These are phyloP conservation scores for Bruguiera gymnorhiza DNA, from an alignment of 345 rosid genomes.

Conservation along the genomic window DNA sequence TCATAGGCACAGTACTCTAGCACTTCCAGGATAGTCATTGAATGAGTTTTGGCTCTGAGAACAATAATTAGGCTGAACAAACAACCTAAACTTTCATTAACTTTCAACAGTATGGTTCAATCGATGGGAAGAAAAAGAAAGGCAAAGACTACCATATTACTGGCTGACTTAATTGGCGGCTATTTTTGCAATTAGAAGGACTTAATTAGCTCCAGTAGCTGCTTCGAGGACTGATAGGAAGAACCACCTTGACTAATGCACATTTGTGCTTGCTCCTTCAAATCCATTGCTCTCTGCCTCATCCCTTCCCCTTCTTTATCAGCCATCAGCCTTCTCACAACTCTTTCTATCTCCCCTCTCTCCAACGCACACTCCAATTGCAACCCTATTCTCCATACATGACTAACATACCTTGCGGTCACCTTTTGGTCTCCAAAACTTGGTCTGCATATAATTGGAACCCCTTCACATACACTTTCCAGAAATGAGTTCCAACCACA, in stretches of 20 bases:
- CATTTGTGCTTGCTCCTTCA: conserved; percentile 10
- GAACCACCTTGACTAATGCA: conserved; percentile 8
- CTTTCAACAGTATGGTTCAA: too few relatives aligned
- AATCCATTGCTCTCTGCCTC: conserved; percentile 3
- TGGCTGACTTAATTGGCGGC: background rate
- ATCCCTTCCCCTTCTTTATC: conserved; percentile 10
- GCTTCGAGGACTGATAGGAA: conserved; percentile 16
- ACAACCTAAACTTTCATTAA: too few relatives aligned
- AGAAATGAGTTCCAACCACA: conserved; percentile 52
- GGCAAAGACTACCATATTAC: too few relatives aligned
- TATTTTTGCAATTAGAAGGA: background rate
- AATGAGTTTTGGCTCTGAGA: too few relatives aligned
- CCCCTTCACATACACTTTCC: conserved; percentile 49
- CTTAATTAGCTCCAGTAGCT: conserved; percentile 9
- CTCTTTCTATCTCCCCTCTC: conserved; percentile 5
- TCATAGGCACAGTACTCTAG: too few relatives aligned
- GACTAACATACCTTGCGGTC: conserved; percentile 39
- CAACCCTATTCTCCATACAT: conserved; percentile 43
- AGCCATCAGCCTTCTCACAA: conserved; percentile 13
- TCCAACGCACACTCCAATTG: conserved; percentile 30
- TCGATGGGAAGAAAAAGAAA: too few relatives aligned
- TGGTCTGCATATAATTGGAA: conserved; percentile 49
- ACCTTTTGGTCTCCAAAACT: conserved; percentile 37
- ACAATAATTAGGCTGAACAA: too few relatives aligned
- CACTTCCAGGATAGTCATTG: too few relatives aligned